Evolutionary conservation across 2,329 filamentous ascomycete species (phyloP).

Genomic region (Cryphonectria carpinicola): DNA sequence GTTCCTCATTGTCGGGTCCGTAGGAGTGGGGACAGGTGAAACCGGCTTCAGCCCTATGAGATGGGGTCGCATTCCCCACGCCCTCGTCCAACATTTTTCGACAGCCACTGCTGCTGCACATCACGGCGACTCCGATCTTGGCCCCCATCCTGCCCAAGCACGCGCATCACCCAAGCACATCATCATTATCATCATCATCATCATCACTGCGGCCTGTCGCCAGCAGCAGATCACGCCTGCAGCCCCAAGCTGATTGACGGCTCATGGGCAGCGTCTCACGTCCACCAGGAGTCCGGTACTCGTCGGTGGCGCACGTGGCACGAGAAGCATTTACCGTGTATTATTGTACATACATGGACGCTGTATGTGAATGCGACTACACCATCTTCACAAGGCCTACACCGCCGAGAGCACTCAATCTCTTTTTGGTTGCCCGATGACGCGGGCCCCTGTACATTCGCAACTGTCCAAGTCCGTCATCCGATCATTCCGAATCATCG

Average conservation of each 20-base stretch:
- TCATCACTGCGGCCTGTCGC: not conserved
- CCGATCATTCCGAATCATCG: not conserved
- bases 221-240: constrained; percentile 9
- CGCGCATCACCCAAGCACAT: not conserved
- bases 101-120: constrained; percentile 20
- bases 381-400: constrained; percentile 8
- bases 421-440: not conserved
- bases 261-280: constrained; percentile 4
- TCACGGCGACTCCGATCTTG: constrained; percentile 24
- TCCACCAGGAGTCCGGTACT: not conserved
- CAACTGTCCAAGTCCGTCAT: not conserved
- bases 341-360: not conserved
- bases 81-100: constrained; percentile 17
- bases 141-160: constrained; percentile 18
- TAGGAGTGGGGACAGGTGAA: constrained; percentile 22
- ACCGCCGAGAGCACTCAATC: constrained; percentile 9
- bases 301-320: constrained; percentile 2
- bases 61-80: constrained; percentile 11
- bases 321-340: not conserved
- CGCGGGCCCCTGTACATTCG: not conserved
- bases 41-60: constrained; percentile 28
- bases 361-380: constrained; percentile 12
- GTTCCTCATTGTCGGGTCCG: constrained; percentile 27
- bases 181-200: constrained; percentile 2
- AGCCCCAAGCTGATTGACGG: constrained; percentile 5